Base-by-base conservation (phyloP, 805 yeast species). In the Yarrowia bubula region DNA sequence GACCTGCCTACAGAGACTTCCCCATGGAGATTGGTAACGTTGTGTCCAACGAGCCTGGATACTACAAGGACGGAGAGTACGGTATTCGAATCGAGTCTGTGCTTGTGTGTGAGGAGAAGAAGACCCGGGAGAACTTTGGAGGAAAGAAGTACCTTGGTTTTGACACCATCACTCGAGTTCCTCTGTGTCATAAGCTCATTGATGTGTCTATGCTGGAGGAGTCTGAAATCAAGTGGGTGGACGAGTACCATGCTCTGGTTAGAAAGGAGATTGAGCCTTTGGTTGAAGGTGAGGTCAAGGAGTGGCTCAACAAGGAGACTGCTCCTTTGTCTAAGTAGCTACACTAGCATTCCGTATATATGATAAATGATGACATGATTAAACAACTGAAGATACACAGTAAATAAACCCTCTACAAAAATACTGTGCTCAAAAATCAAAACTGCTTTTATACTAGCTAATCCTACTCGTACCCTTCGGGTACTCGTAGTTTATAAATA, bases 11-110 rank as follows among this genome's bases (percentile, higher is more conserved):
- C 31, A 76, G 79, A 38, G 79, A 83, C 9, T 82, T 81, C 48
- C 85, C 91, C 6, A 68, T 79, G 33, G 76, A 80, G 64, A 79
- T 79, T 13, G 98, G 98, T 5, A 90, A 87, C 70, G 82, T 92
- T 28, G 77, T 91, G 44, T 87, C 96, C 60, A 92, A 92, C 76
- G 99, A 95, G 75, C 99, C 99, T 0, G 99, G 99, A 0, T 93
- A 80, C 74, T 95, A 95, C 75, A 85, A 87, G 68, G 96, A 90
- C 70, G 93, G 92, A n/a, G 85, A 87, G 67, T 92, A 83, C 74
- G 99, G 99, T 10, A 83, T 93, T 67, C 82, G 99, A 69, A 84
- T 95, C 65, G 99, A 95, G 76, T 89, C 91, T 73, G 92, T 92
- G 70, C 74, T 95, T 48, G 80, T 87, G 55, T 84, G 86, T 17